Evolutionary conservation across 495 filamentous ascomycete species (phyloP).

Genomic region (Xylaria palmicola): DNA sequence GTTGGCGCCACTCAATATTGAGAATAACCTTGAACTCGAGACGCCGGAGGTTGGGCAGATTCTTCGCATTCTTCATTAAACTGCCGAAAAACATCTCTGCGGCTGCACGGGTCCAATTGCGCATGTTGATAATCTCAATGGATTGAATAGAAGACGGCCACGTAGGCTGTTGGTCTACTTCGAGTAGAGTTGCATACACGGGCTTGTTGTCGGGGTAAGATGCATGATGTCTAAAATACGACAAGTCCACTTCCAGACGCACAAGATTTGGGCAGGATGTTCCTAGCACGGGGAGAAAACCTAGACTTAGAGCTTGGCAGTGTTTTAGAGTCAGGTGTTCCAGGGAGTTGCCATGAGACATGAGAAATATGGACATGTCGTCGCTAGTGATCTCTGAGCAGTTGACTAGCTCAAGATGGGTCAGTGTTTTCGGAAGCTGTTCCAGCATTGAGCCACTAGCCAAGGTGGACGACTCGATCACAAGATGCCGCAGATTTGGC

Average conservation of each 20-base stretch:
- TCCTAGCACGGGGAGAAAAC: conserved; percentile 63
- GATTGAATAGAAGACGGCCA: conserved; percentile 71
- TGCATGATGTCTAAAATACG: conserved; percentile 58
- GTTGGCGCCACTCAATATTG: conserved; percentile 73
- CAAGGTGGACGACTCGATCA: conserved; percentile 66
- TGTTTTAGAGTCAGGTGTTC: conserved; percentile 67
- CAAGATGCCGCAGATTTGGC: conserved; percentile 58
- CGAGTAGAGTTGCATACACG: conserved; percentile 63
- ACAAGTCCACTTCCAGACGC: conserved; percentile 69
- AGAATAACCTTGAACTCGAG: conserved; percentile 71
- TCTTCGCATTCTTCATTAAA: conserved; percentile 64
- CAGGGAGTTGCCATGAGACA: conserved; percentile 60
- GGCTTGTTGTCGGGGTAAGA: conserved; percentile 64
- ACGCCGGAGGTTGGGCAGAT: conserved; percentile 61
- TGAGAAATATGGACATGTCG: conserved; percentile 59
- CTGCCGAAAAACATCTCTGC: conserved; percentile 76
- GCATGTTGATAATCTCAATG: conserved; percentile 71
- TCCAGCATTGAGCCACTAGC: conserved; percentile 59
- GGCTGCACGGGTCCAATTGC: conserved; percentile 61
- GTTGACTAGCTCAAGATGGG: conserved; percentile 67
- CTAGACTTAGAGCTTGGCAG: conserved; percentile 71
- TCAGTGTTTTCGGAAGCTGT: conserved; percentile 61
- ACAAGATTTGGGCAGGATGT: conserved; percentile 65
- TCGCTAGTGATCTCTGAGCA: conserved; percentile 66
- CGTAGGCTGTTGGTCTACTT: conserved; percentile 57